Percentiles rank a stretch among this genome's conserved stretches.
These are phyloP conservation scores for Aspergillus brunneoviolaceus DNA, from an alignment of 2,329 filamentous ascomycete genomes.

Conservation along the genomic window DNA sequence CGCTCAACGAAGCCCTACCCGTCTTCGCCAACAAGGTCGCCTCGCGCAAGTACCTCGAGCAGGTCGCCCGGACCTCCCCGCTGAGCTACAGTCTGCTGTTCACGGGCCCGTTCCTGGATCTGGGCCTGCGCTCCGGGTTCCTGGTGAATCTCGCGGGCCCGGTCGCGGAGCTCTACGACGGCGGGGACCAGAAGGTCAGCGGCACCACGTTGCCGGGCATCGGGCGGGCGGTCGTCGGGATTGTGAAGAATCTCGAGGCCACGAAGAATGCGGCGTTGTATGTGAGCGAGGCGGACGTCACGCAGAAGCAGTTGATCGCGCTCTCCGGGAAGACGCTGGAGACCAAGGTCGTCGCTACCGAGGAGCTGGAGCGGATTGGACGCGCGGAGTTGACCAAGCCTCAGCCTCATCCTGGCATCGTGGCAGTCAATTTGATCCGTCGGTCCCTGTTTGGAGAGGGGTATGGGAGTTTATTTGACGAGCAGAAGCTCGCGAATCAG, in stretches of 20 bases:
- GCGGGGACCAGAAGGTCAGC: slow-evolving; percentile 52
- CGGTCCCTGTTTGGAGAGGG: neutral
- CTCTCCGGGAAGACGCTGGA: slow-evolving; percentile 1
- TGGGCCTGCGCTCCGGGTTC: slow-evolving; percentile 40
- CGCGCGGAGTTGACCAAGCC: slow-evolving; percentile 3
- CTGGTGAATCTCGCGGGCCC: slow-evolving; percentile 43
- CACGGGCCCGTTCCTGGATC: slow-evolving; percentile 38
- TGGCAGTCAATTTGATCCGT: neutral
- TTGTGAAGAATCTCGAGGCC: slow-evolving; percentile 51
- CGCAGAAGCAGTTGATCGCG: slow-evolving; percentile 1
- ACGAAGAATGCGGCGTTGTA: slow-evolving; percentile 49
- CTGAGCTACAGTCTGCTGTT: slow-evolving; percentile 36
- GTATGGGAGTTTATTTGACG: neutral
- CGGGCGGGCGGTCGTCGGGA: slow-evolving; percentile 50
- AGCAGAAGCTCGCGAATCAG: neutral
- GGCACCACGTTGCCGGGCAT: slow-evolving; percentile 50
- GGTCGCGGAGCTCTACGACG: slow-evolving; percentile 47
- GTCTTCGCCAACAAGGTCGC: slow-evolving; percentile 34
- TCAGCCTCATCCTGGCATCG: neutral
- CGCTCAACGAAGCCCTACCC: slow-evolving; percentile 24
- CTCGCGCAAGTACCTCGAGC: slow-evolving; percentile 29
- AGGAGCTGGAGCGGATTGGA: neutral
- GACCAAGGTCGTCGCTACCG: neutral
- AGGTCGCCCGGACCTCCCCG: slow-evolving; percentile 14
- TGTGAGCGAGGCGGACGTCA: neutral